Percentiles rank a stretch among this genome's conserved stretches.
Conservation (phyloP, 768 basidiomycete genomes). For the Panaeolus papilionaceus region DNA sequence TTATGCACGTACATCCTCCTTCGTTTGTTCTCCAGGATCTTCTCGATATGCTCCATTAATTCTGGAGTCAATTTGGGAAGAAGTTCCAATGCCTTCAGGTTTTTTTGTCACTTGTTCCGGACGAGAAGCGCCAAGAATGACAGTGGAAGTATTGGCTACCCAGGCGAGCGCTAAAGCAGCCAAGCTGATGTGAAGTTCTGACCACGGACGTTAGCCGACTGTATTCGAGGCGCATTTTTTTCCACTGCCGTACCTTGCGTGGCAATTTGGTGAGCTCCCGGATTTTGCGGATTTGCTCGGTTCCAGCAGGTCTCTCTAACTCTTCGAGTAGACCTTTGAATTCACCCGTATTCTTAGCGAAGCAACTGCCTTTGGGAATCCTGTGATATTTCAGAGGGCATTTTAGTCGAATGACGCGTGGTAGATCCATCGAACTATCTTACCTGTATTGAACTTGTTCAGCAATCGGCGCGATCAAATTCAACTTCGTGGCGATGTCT, state of each 20-base stretch:
- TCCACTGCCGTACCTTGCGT: slow-evolving; percentile 45
- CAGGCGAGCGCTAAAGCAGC: slow-evolving; percentile 82
- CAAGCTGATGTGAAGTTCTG: slow-evolving; percentile 51
- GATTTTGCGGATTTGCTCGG: slow-evolving; percentile 73
- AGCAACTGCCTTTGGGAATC: slow-evolving; percentile 76
- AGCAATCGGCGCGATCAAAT: slow-evolving; percentile 70
- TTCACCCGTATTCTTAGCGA: slow-evolving; percentile 56
- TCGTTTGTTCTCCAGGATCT: slow-evolving; percentile 61
- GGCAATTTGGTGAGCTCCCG: slow-evolving; percentile 67
- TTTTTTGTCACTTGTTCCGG: slow-evolving; percentile 67
- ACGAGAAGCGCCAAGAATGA: slow-evolving; percentile 73
- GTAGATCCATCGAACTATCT: too few species aligned
- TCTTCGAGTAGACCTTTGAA: slow-evolving; percentile 60
- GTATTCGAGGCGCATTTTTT: slow-evolving; percentile 5
- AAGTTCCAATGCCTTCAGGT: slow-evolving; percentile 75
- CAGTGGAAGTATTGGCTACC: slow-evolving; percentile 68
- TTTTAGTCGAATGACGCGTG: too few species aligned
- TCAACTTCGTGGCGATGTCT: slow-evolving; percentile 72
- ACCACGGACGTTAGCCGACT: not conserved
- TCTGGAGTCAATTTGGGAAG: slow-evolving; percentile 75
- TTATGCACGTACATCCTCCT: slow-evolving; percentile 41
- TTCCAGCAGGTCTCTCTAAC: slow-evolving; percentile 63
- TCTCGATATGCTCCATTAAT: slow-evolving; percentile 70
- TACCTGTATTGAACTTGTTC: slow-evolving; percentile 80
- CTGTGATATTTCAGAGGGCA: slow-evolving; percentile 40